Evolutionary conservation across 768 basidiomycete species (phyloP).

Genomic region (Tulasnella sp.): DNA sequence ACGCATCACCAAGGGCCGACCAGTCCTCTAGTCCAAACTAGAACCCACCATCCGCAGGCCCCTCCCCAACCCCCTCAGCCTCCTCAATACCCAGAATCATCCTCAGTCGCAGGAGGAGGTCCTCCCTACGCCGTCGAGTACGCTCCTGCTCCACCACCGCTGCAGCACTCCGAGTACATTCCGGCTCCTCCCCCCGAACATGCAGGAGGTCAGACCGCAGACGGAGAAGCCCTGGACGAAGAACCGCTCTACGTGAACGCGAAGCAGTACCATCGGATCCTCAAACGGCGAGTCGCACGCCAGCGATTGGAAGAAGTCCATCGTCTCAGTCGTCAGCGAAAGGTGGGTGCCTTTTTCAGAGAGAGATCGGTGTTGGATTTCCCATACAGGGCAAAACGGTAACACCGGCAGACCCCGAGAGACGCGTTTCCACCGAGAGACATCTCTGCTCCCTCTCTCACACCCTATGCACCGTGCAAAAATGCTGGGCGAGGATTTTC

Average conservation of each 20-base stretch:
- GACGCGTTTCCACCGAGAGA: conserved; percentile 6
- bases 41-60: background rate
- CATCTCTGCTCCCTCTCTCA: conserved; percentile 22
- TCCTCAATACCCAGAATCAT: background rate
- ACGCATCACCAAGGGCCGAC: background rate
- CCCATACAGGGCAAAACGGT: background rate
- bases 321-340: conserved; percentile 84
- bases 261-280: conserved; percentile 97
- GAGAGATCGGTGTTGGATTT: background rate
- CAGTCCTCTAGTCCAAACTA: background rate
- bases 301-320: conserved; percentile 92
- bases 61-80: background rate
- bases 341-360: conserved; percentile 54
- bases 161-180: conserved; percentile 2
- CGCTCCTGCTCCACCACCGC: background rate
- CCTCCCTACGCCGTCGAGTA: background rate
- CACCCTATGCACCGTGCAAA: conserved; percentile 24
- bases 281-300: conserved; percentile 88
- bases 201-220: conserved; percentile 5
- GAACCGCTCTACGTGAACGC: conserved; percentile 99
- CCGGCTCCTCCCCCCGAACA: conserved; percentile 11
- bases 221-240: conserved; percentile 56
- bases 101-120: background rate
- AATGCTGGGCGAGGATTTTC: background rate
- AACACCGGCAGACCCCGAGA: conserved; percentile 3